These are phyloP conservation scores for Hypomyces perniciosus DNA, from an alignment of 2,329 filamentous ascomycete species.

Conservation along the genomic window DNA sequence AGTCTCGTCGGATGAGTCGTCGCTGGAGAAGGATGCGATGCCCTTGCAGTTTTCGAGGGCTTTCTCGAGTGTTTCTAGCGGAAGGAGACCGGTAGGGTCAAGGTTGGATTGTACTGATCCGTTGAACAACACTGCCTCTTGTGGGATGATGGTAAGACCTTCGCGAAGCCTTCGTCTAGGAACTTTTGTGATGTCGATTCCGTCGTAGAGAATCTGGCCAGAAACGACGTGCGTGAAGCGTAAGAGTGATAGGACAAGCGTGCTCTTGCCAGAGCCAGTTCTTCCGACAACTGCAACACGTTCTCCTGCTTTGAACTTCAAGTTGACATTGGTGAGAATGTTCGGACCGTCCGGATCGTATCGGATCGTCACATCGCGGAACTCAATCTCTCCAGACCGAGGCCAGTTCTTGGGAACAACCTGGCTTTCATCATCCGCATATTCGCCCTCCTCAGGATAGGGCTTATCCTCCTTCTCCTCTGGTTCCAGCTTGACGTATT, in stretches of 20 bases:
- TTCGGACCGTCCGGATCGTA: constrained; percentile 41
- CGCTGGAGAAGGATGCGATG: constrained; percentile 45
- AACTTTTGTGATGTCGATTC: constrained; percentile 48
- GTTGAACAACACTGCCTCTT: constrained; percentile 53
- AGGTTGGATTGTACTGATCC: constrained; percentile 52
- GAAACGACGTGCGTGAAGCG: constrained; percentile 47
- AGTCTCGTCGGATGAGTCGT: constrained; percentile 28
- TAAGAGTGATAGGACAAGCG: constrained; percentile 52
- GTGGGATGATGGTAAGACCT: constrained; percentile 52
- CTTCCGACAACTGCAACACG: constrained; percentile 75
- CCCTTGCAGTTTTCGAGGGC: constrained; percentile 58
- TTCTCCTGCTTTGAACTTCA: constrained; percentile 57
- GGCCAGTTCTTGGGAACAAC: constrained; percentile 41
- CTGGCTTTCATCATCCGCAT: constrained; percentile 32
- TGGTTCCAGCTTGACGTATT: constrained; percentile 41
- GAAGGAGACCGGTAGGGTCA: constrained; percentile 55
- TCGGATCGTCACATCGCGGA: constrained; percentile 45
- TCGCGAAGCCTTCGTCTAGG: constrained; percentile 45
- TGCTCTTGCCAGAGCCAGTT: constrained; percentile 79
- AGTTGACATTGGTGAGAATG: constrained; percentile 44
- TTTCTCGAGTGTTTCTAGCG: constrained; percentile 47
- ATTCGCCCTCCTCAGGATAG: constrained; percentile 34
- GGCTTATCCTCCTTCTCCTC: constrained; percentile 38
- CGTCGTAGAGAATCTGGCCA: constrained; percentile 50
- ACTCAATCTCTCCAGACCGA: constrained; percentile 42